Conservation (phyloP, 1,284 basidiomycete species). For the Marasmius sp. region DNA sequence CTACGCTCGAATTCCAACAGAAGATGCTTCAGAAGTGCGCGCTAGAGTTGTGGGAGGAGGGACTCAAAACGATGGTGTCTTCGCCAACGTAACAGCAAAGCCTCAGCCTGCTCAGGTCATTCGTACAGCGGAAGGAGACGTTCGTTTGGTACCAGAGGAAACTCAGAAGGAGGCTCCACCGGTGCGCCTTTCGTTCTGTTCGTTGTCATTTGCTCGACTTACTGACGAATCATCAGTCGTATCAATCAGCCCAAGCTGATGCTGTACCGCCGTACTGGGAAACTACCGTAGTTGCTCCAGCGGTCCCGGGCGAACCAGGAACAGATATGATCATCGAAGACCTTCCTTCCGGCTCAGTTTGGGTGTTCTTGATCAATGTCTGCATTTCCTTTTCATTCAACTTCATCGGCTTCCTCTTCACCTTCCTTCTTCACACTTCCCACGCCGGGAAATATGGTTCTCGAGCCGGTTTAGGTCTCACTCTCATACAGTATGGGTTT, state of each 20-base stretch:
- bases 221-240: slow-evolving; percentile 55
- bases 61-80: slow-evolving; percentile 90
- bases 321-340: slow-evolving; percentile 75
- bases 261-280: slow-evolving; percentile 97
- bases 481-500: slow-evolving; percentile 88
- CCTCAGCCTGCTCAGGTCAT: slow-evolving; percentile 55
- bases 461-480: slow-evolving; percentile 91
- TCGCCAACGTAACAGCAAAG: slow-evolving; percentile 93
- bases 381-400: slow-evolving; percentile 96
- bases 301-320: slow-evolving; percentile 39
- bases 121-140: slow-evolving; percentile 57
- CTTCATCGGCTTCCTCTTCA: slow-evolving; percentile 93
- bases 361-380: slow-evolving; percentile 77
- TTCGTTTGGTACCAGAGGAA: slow-evolving; percentile 75
- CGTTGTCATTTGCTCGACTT: not conserved
- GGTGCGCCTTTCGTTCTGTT: slow-evolving; percentile 44
- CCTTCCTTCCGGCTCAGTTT: slow-evolving; percentile 66
- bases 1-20: slow-evolving; percentile 61
- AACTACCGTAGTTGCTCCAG: slow-evolving; percentile 84
- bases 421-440: slow-evolving; percentile 90
- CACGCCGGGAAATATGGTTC: slow-evolving; percentile 95
- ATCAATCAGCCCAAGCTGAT: slow-evolving; percentile 87
- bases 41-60: slow-evolving; percentile 65
- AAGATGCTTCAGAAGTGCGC: slow-evolving; percentile 28
- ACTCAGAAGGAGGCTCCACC: slow-evolving; percentile 83